Base-by-base conservation (phyloP, 2,329 filamentous ascomycete species). In the Colletotrichum graminicola region DNA sequence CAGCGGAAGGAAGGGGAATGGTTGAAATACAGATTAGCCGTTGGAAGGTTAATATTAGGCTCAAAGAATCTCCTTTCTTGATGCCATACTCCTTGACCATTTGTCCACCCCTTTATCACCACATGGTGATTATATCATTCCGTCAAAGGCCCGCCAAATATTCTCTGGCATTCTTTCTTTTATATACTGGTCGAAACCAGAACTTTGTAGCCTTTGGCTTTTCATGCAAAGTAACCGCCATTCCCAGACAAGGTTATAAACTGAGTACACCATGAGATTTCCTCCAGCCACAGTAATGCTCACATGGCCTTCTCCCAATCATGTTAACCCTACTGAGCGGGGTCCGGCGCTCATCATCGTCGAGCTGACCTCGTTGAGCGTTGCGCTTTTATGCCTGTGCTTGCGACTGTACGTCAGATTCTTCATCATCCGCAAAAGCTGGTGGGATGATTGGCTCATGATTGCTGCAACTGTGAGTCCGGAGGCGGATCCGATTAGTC, bases 361-460 rank as follows among this genome's bases (percentile, higher is more conserved):
- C 62, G 80, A 84, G 66, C 54, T 80, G 16, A 78, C 77, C 21
- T 76, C 81, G 21, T 75, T 82, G 36, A 75, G 78, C 0, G 39
- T 83, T 12, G 81, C 81, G 6, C 63, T 82, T 23, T 59, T 81
- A 16, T 79, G 78, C 26, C 75, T 84, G 11, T 60, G 73, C 34
- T 75, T 82, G 60, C 79, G 83, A 18, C 76, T 84, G 49, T 83
- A 82, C 56, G 82, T 82, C 57, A 76, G 81, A 12, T 69, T 80
- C 2, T 66, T 74, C 66, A 76, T 81, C 45, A 76, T 83, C 43
- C 77, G 78, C 54, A 79, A 76, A 61, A 77, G 71, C 47, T 79
- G 80, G 43, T 75, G 77, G 63, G 83, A 84, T 71, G 83, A 84
- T 75, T 83, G 80, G 82, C 63, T 84, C 16, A 84, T 84, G 82